Conservation (phyloP, 2,329 filamentous ascomycete genomes). For the Dactylellina cionopaga region DNA sequence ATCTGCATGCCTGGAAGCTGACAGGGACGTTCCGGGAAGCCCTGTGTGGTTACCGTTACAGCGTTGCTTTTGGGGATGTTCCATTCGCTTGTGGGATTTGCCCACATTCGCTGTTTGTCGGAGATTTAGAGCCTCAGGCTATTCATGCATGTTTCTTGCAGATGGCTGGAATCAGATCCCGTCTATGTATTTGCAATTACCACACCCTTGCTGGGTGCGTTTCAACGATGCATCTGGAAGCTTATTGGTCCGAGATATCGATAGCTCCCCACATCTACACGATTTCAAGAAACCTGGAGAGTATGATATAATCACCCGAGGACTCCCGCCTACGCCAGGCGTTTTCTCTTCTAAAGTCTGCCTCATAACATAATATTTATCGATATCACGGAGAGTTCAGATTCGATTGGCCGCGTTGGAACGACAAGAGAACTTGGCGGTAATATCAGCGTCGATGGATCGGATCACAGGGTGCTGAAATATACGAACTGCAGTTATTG, state of each 20-base stretch:
- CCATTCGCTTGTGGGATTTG: slow-evolving; percentile 27
- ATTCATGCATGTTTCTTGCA: neutral
- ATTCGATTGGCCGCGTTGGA: slow-evolving; percentile 8
- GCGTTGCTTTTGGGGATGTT: neutral
- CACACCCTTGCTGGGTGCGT: slow-evolving; percentile 1
- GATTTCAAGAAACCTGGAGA: neutral
- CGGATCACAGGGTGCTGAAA: neutral
- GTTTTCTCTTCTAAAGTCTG: slow-evolving; percentile 35
- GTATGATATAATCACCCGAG: slow-evolving; percentile 43
- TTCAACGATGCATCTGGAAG: slow-evolving; percentile 4
- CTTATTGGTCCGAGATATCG: slow-evolving; percentile 16
- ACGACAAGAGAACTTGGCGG: neutral
- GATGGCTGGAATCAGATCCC: slow-evolving; percentile 2
- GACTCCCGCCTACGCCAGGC: slow-evolving; percentile 26
- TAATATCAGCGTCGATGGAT: too few relatives aligned
- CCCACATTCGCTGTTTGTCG: slow-evolving; percentile 6
- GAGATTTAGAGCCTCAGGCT: slow-evolving; percentile 33
- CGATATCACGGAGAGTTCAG: neutral
- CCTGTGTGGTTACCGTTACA: neutral
- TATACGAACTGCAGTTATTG: neutral
- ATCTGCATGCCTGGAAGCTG: neutral
- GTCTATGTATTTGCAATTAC: slow-evolving; percentile 44
- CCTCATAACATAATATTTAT: slow-evolving; percentile 10
- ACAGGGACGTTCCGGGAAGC: neutral
- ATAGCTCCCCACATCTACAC: slow-evolving; percentile 1